A percentile compares a stretch with the other conserved stretches of the same genome.
Evolutionary conservation across 306 rosid genomes (phyloP).

Genomic region (Senna siamea): DNA sequence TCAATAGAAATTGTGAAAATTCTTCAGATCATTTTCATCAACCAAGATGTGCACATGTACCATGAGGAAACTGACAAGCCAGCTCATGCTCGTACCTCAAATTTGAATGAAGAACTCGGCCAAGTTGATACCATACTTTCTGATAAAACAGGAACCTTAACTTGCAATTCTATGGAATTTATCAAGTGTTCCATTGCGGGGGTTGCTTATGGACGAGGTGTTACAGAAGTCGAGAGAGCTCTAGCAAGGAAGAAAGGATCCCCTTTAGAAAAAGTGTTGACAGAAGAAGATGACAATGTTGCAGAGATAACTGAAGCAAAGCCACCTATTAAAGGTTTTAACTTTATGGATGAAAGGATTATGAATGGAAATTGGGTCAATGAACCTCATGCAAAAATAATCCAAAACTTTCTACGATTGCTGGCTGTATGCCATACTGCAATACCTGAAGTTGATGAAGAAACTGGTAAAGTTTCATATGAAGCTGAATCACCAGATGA

Average conservation of each 20-base stretch:
- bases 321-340: constrained; percentile 77
- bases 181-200: constrained; percentile 97
- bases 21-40: constrained; percentile 89
- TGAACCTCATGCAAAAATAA: constrained; percentile 68
- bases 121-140: constrained; percentile 98
- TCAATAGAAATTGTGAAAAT: constrained; percentile 96
- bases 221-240: constrained; percentile 97
- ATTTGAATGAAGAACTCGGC: constrained; percentile 98
- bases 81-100: constrained; percentile 90
- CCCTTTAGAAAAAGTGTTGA: constrained; percentile 36
- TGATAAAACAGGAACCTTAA: constrained; percentile 95
- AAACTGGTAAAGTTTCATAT: constrained; percentile 72
- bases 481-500: constrained; percentile 99
- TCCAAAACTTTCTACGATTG: constrained; percentile 69
- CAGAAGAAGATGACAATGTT: constrained; percentile 40
- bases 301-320: constrained; percentile 47
- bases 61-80: constrained; percentile 88
- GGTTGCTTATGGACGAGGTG: constrained; percentile 76
- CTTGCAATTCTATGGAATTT: constrained; percentile 98
- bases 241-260: constrained; percentile 63
- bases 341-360: constrained; percentile 86
- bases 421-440: constrained; percentile 95
- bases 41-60: constrained; percentile 84
- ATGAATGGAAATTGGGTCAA: constrained; percentile 78
- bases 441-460: constrained; percentile 88